A percentile compares a stretch with the other conserved stretches of the same genome.
These are phyloP conservation scores for Trypanosoma mega DNA, from an alignment of 208 protist species.

Conservation along the genomic window DNA sequence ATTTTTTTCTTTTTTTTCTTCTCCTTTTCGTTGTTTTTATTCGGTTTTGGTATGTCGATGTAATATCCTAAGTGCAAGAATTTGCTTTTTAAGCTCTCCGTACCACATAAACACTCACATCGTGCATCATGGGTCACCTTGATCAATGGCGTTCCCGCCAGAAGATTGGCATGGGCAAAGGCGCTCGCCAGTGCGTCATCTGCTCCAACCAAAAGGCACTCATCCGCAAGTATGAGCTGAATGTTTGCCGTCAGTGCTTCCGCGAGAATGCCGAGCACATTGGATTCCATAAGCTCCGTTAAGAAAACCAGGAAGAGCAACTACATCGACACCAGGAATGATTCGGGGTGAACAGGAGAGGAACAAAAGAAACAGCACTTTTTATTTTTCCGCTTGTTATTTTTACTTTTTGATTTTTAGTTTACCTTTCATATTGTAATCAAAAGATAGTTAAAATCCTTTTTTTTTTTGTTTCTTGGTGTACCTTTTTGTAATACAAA, in stretches of 20 bases:
- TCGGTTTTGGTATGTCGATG: no score
- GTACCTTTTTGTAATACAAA: no score
- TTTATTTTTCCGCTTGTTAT: constrained; percentile 20
- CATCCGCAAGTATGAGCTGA: constrained; percentile 95
- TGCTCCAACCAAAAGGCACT: constrained; percentile 93
- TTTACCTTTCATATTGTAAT: constrained; percentile 12
- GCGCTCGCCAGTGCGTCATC: constrained; percentile 86
- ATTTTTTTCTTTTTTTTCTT: no score
- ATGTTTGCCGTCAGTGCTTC: constrained; percentile 95
- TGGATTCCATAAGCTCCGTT: constrained; percentile 90
- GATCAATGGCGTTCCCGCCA: constrained; percentile 92
- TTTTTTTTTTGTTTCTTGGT: no score
- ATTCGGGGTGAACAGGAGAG: background rate
- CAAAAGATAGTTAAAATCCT: no score
- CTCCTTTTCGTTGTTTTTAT: no score
- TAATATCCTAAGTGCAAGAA: constrained; percentile 6
- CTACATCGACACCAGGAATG: background rate
- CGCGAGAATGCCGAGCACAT: constrained; percentile 91
- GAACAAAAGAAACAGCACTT: constrained; percentile 4
- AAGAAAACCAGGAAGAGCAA: no score
- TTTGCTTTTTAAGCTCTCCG: background rate
- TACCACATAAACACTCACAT: background rate
- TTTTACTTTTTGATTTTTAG: constrained; percentile 13
- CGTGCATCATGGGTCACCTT: constrained; percentile 90
- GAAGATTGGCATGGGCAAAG: constrained; percentile 93